These are phyloP conservation scores for Streptanthus diversifolius DNA, from an alignment of 345 rosid genomes.

Conservation along the genomic window DNA sequence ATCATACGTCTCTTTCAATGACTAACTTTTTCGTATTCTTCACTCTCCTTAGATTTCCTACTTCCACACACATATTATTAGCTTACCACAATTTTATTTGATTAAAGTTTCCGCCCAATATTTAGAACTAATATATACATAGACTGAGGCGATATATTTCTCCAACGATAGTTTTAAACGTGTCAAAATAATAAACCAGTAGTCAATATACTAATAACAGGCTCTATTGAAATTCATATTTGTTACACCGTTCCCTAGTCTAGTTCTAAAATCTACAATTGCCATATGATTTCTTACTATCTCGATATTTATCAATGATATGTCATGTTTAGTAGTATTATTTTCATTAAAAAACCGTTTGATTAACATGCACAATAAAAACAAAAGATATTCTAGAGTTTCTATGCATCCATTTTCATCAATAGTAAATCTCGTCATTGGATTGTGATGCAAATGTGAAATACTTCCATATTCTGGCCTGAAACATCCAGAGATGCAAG, in stretches of 20 bases:
- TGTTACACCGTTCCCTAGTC: not conserved
- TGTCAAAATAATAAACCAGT: not conserved
- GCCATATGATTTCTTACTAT: not conserved
- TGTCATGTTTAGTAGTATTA: not conserved
- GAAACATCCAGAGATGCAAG: not conserved
- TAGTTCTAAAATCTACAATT: not conserved
- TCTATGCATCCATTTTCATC: not conserved
- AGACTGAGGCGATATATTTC: not conserved
- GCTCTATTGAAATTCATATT: not conserved
- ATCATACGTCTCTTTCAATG: conserved; percentile 58
- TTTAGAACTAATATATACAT: not conserved
- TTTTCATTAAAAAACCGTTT: not conserved
- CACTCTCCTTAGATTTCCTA: conserved; percentile 20
- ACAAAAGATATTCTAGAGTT: not conserved
- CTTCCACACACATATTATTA: conserved; percentile 7
- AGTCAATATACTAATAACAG: not conserved
- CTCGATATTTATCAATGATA: not conserved
- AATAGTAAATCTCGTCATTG: not conserved
- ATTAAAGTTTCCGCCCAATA: conserved; percentile 2
- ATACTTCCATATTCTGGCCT: not conserved
- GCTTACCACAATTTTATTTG: conserved; percentile 14
- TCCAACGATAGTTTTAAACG: not conserved
- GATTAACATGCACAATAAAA: not conserved
- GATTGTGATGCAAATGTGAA: not conserved
- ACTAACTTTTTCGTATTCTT: conserved; percentile 32